Base-by-base conservation (phyloP, 1,139 yeast species). In the Casaregolazyma lundiana region DNA sequence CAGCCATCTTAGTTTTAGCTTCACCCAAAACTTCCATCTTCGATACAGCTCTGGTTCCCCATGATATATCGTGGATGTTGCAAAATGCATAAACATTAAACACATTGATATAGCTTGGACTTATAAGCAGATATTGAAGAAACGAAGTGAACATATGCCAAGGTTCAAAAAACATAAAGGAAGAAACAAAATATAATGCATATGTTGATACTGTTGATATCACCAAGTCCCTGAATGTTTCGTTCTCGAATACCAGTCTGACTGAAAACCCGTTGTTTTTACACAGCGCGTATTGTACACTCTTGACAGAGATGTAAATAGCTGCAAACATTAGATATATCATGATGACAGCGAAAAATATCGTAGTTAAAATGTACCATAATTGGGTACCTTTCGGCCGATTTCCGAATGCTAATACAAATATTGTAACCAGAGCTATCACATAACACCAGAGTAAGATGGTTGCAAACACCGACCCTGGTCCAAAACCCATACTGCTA, bases 31-130 rank as follows among this genome's bases (percentile, higher is more conserved):
- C 89, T 54, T 73, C 73, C 48, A 82, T 84, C 53, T 80, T 79
- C 54, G 84, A 85, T 52, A 90, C 96, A 55, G 97, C 97, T 63
- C 89, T 89, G 0, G 97, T 90, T 67, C 97, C 97, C 97, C 97
- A 90, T 0, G 96, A 84, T 45, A 89, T 95, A 72, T 89, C 97
- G 68, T 89, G 96, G 4, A 96, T 88, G 63, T 85, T 85, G 71
- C 94, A 84, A 65, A 85, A 85, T 5, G 94, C 87, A 63, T 85
- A 85, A 50, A 85, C 88, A 60, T 84, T 85, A 59, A 85, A 72
- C 44, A 85, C 84, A 60, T 85, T 85, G 63, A 84, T 78, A 65
- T 85, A 85, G 1, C 86, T 76, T 1, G 95, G 95, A 39, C 87
- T 79, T 49, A 85, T 67, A 50, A 85, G 67, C 47, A 85, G 67